phyloP scores from a whole-genome alignment of 768 basidiomycete species.

The Dentipellis sp. region DNA sequence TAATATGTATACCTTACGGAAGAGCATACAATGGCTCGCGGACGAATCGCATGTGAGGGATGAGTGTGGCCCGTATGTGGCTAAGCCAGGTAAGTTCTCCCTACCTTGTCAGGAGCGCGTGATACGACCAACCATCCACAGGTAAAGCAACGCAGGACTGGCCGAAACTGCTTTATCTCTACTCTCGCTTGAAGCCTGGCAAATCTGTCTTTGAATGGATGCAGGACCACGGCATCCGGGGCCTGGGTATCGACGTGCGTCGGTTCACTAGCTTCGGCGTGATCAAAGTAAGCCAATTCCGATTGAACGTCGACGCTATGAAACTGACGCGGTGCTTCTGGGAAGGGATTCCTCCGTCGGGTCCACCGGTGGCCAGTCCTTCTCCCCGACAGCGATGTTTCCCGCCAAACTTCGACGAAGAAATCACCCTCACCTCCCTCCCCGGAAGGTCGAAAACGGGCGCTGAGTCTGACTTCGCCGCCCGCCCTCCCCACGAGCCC shows the following conservation, averaged over 20 bases:
- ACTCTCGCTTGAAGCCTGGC: conserved; percentile 78
- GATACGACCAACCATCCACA: conserved; percentile 15
- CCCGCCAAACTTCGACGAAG: not conserved
- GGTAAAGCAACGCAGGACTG: conserved; percentile 68
- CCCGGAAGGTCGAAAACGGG: conserved; percentile 12
- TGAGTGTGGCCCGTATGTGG: conserved; percentile 92
- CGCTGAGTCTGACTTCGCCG: conserved; percentile 8
- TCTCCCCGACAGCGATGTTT: conserved; percentile 20
- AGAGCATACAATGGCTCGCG: conserved; percentile 81
- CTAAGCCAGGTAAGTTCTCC: conserved; percentile 47
- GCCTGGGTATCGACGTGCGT: conserved; percentile 77
- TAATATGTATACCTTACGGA: conserved; percentile 91
- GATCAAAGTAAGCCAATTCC: conserved; percentile 62
- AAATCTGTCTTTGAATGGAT: conserved; percentile 86
- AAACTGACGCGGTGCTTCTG: not conserved
- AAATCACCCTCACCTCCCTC: conserved; percentile 11
- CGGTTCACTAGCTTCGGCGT: conserved; percentile 97
- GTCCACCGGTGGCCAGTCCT: conserved; percentile 91
- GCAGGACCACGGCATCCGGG: conserved; percentile 59
- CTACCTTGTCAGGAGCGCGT: not conserved
- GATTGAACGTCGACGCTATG: not conserved
- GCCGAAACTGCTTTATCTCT: conserved; percentile 79
- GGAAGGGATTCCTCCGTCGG: conserved; percentile 72
- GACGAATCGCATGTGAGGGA: conserved; percentile 75
- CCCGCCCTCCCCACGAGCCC: not conserved